Evolutionary conservation across 495 filamentous ascomycete genomes (phyloP).

Genomic region (Aspergillus affinis): DNA sequence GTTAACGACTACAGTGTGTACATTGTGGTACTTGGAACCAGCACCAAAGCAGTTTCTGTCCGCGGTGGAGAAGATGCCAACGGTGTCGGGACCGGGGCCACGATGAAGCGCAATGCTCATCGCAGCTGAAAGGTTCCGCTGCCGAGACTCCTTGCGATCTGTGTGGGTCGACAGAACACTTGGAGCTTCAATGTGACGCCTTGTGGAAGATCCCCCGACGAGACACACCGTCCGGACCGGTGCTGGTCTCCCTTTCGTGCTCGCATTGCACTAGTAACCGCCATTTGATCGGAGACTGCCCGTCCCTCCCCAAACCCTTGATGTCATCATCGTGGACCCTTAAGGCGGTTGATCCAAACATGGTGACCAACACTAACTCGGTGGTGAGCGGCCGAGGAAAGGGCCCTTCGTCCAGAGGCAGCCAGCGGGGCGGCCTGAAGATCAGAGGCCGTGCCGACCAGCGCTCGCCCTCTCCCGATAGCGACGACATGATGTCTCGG

Average conservation of each 20-base stretch:
- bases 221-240: conserved; percentile 22
- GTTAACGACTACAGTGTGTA: conserved; percentile 33
- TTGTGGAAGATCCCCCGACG: conserved; percentile 38
- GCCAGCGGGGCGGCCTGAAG: conserved; percentile 23
- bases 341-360: conserved; percentile 32
- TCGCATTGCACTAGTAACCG: conserved; percentile 44
- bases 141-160: conserved; percentile 46
- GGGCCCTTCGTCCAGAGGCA: conserved; percentile 8
- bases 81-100: conserved; percentile 50
- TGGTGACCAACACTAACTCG: conserved; percentile 39
- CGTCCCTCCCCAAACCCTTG: conserved; percentile 23
- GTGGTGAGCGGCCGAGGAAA: conserved; percentile 15
- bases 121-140: conserved; percentile 37
- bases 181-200: conserved; percentile 44
- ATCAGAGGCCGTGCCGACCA: conserved; percentile 28
- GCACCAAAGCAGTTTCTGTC: conserved; percentile 41
- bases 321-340: conserved; percentile 37
- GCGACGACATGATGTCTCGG: conserved; percentile 30
- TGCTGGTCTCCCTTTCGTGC: conserved; percentile 47
- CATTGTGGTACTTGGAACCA: conserved; percentile 43
- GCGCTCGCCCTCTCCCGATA: conserved; percentile 24
- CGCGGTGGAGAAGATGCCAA: conserved; percentile 42
- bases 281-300: conserved; percentile 52
- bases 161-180: conserved; percentile 41
- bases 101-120: conserved; percentile 34